Base-by-base conservation (phyloP, 2,329 filamentous ascomycete genomes). In the Curvularia verruculosa region DNA sequence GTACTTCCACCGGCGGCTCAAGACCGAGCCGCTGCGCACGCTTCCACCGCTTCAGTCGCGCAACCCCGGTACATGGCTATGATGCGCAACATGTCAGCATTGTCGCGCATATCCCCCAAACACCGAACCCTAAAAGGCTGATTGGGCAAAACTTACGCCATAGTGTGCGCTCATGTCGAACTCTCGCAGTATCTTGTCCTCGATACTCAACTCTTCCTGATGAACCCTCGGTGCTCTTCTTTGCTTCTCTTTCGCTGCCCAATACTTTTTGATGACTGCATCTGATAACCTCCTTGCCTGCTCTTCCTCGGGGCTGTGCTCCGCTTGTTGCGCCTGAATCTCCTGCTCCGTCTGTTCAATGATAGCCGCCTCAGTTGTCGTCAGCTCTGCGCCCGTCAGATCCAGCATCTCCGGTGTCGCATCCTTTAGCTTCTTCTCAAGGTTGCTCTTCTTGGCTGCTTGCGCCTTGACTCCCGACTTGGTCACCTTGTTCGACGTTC, bases 131-230 rank as follows among this genome's bases (percentile, higher is more conserved):
- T 3, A 24, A 15, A 3, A 18, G 51, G 31, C 34, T 51, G 19
- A 49, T 18, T 44, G 15, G 24, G 51, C n/a, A 3, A 40, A 23
- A 64, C 90, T 81, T 86, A 96, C 92, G 54, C 95, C 95, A 75
- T 91, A 99, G 70, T 96, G 91, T 58, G 85, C 91, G 71, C 89
- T 95, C 64, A 96, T 89, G 75, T 99, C 95, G 78, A 95, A 99
- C 74, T 96, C 91, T 61, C 94, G 83, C 69, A 98, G 77, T 24
- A 98, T 87, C 81, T 94, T 96, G 82, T 98, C 93, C 54, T 89
- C 83, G 44, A 90, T 65, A 10, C 82, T 84, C 65, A 98, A 73
- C 2, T 83, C 88, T 67, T 88, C 77, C 77, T 96, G 92, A 71
- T 98, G 95, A 34, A 96, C 87, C 67, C 89, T 81, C 40, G 85